Base-by-base conservation (phyloP, 2,329 filamentous ascomycete genomes). In the Beauveria caledonica region DNA sequence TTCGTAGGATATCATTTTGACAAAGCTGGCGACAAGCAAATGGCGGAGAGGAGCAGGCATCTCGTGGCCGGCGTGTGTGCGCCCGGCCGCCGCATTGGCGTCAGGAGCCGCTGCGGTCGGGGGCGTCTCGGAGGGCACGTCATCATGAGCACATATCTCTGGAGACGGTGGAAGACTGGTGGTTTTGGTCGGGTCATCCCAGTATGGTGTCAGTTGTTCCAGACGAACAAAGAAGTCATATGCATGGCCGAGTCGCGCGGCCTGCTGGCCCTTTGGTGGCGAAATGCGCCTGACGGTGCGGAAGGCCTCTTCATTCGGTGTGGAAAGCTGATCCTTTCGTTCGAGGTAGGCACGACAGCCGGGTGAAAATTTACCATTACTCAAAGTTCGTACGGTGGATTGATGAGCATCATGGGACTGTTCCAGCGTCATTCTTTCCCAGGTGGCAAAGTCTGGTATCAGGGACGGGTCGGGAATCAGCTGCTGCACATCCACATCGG, bases 141-240 rank as follows among this genome's bases (percentile, higher is more conserved):
- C 61, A n/a, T 61, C 46, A n/a, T 50, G 46, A 10, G 70, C 64
- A 7, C 63, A 60, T 3, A 65, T 61, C 61, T 73, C 72, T 5
- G 73, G 71, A 3, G 72, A 72, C 1, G 71, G 69, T 6, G 72
- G 68, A 40, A 73, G 65, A 9, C 68, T 62, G 3, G 64, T 62
- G 6, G 71, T 63, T 33, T 69, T 69, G 7, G 82, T 83, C 0
- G 83, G 81, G 66, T 87, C 85, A 36, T 85, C 81, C 85, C 85
- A 87, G 66, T 78, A 87, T 0, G 75, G 67, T 2, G 83, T 81
- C 67, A 86, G 78, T 27, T 77, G 69, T 66, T 87, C 85, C 21
- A 87, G 74, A 65, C 83, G 81, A 57, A 82, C 82, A 72, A 81
- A 87, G 70, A 87, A 87, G 70, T 87, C 85, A 65, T 86, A 87